Evolutionary conservation across 306 rosid genomes (phyloP), one percentile per base, ranked within the genome.

Genomic region (Ceratonia siliqua): DNA sequence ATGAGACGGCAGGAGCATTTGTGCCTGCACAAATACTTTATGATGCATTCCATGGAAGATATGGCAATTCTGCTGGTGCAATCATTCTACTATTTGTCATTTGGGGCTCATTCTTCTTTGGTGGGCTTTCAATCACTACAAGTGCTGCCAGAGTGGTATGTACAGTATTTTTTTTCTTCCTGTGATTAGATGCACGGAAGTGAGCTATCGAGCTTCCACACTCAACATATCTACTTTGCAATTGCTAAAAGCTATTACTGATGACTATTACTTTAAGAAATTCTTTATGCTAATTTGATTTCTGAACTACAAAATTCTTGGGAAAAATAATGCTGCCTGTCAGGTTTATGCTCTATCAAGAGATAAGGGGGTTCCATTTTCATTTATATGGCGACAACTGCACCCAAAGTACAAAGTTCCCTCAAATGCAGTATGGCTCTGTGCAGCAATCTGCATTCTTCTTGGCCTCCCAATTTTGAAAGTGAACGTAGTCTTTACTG

Each of bases 81-180:
- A 88, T 88, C 72, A 57, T 90, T 58, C 73, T 92, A 18, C 85
- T 92, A 20, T 85, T 77, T 50, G 18, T 92, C 77, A 92, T 90
- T 55, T 92, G 94, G 94, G 98, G 92, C 66, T 92, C 98, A 8
- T 92, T 90, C 81, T 92, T 90, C 88, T 92, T 90, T 62, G 94
- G 96, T 6, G 98, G 98, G 15, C 94, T 90, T 72, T 92, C 96
- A 48, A 88, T 88, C 71, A 92, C 96, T 13, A 90, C 96, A 0
- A 90, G 94, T 81, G 97, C 92, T 41, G 98, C 98, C 20, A 85
- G 98, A 87, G 98, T 92, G 50, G 97, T 91, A 81, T 76, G 85
- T n/a, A 13, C 64, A 41, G 3, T 35, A 53, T 8, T 36, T 65
- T 30, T 55, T 46, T 36, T 35, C 5, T 1, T 38, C 32, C 18